Base-by-base conservation (phyloP, 345 rosid species). In the Gossypium australe region DNA sequence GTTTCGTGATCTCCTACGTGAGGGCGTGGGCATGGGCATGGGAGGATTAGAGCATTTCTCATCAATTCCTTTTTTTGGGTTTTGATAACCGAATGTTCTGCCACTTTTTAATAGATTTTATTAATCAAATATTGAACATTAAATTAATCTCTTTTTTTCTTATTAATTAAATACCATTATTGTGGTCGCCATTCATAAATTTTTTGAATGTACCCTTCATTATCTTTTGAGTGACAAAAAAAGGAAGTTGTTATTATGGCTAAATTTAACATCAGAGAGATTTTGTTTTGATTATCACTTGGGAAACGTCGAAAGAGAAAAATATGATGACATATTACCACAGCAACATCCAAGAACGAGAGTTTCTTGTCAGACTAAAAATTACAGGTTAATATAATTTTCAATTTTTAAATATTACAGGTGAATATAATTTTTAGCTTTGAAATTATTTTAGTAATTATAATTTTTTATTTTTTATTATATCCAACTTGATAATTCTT, bases 1-100 rank as follows among this genome's bases (percentile, higher is more conserved):
- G 38, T 24, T 58, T 58, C 38, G 80, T 43, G 74, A 77, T 77
- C 70, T 59, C 56, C 58, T n/a, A n/a, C 18, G 58, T n/a, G 7
- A 55, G 58, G 58, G 58, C 24, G 1, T 24, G 58, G 58, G 58
- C 34, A 57, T 3, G 38, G 41, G 62, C 14, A 24, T 24, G 62
- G 11, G 63, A 58, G 9, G 14, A 58, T 24, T 24, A 58, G 63
- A 58, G 63, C 63, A 24, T 58, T 24, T 58, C 63, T 11, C 12
- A 58, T 24, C 63, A 58, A 22, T 24, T 24, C 63, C 12, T 10
- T 58, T 24, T 58, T 58, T 3, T 5, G 48, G 34, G 29, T 58
- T 11, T 11, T 58, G 16, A 11, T 58, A 17, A 58, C 63, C 63
- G 63, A 11, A 58, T 24, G 34, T 58, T 58, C 27, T 58, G 63